phyloP scores from a whole-genome alignment of 768 basidiomycete genomes.

The Boletus eberwhitei region DNA sequence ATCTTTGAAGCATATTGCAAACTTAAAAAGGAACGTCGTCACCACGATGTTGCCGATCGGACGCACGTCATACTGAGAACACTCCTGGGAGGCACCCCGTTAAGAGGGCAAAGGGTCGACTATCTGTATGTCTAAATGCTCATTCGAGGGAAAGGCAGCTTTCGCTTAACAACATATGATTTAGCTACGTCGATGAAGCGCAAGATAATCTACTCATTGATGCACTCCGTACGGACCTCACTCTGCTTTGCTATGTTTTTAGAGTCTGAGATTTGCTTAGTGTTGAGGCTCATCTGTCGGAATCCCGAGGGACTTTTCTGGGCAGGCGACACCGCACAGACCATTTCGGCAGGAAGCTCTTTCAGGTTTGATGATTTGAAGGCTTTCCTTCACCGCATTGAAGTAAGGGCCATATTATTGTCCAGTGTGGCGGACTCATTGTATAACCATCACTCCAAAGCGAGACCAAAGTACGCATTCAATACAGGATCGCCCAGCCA shows the following conservation, averaged over 20 bases:
- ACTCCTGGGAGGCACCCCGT: slow-evolving; percentile 24
- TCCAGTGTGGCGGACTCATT: neutral
- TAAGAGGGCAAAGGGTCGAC: slow-evolving; percentile 47
- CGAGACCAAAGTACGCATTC: slow-evolving; percentile 14
- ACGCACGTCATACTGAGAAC: slow-evolving; percentile 47
- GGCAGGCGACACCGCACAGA: slow-evolving; percentile 81
- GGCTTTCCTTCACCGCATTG: slow-evolving; percentile 59
- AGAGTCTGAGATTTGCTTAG: slow-evolving; percentile 33
- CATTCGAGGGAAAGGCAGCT: neutral
- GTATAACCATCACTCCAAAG: slow-evolving; percentile 9
- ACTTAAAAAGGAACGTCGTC: slow-evolving; percentile 39
- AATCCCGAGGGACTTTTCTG: slow-evolving; percentile 70
- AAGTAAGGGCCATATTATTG: slow-evolving; percentile 37
- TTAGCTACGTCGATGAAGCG: slow-evolving; percentile 66
- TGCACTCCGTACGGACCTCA: slow-evolving; percentile 42
- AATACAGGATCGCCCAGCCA: slow-evolving; percentile 12
- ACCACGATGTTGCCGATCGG: slow-evolving; percentile 63
- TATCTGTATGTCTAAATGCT: slow-evolving; percentile 46
- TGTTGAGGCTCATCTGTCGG: slow-evolving; percentile 57
- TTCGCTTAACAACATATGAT: neutral
- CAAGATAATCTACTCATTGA: slow-evolving; percentile 73
- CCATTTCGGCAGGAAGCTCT: slow-evolving; percentile 68
- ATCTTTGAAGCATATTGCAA: slow-evolving; percentile 53
- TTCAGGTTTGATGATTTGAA: slow-evolving; percentile 72
- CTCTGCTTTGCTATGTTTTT: neutral